These are phyloP conservation scores for Fusarium sp. DNA, from an alignment of 2,329 filamentous ascomycete genomes.

Conservation along the genomic window DNA sequence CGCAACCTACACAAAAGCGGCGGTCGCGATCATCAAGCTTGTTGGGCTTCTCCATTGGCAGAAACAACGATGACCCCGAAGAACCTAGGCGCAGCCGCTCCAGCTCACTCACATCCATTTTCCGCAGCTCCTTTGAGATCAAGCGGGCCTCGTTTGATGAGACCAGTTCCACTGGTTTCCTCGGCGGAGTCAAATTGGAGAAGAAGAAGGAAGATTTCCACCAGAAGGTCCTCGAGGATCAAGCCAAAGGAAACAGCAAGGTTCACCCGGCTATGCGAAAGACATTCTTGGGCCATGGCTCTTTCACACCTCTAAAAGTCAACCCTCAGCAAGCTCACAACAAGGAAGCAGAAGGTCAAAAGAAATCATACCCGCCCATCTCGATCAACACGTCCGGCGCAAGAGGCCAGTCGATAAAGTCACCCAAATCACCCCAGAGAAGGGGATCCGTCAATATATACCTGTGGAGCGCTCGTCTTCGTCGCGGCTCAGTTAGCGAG, in stretches of 20 bases:
- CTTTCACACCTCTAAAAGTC: slow-evolving; percentile 51
- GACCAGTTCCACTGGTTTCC: slow-evolving; percentile 55
- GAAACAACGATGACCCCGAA: slow-evolving; percentile 43
- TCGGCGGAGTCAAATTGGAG: slow-evolving; percentile 61
- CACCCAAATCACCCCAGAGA: slow-evolving; percentile 49
- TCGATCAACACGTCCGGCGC: slow-evolving; percentile 52
- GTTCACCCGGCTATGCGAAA: slow-evolving; percentile 57
- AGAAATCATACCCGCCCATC: slow-evolving; percentile 57
- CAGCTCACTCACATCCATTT: slow-evolving; percentile 56
- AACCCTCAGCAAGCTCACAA: slow-evolving; percentile 34
- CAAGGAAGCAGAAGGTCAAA: slow-evolving; percentile 47
- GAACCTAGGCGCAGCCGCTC: slow-evolving; percentile 53
- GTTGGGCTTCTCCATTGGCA: slow-evolving; percentile 46
- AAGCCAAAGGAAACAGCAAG: slow-evolving; percentile 47
- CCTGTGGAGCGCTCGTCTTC: slow-evolving; percentile 48
- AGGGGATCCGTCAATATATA: slow-evolving; percentile 55
- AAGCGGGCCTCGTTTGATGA: slow-evolving; percentile 54
- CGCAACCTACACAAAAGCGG: slow-evolving; percentile 36
- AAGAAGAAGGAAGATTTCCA: slow-evolving; percentile 56
- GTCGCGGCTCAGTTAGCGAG: slow-evolving; percentile 30
- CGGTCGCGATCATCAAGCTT: slow-evolving; percentile 50
- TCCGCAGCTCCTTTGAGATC: slow-evolving; percentile 56
- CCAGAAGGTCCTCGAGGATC: slow-evolving; percentile 49
- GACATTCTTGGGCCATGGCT: slow-evolving; percentile 46
- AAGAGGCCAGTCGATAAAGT: slow-evolving; percentile 50